A percentile compares a stretch with the other conserved stretches of the same genome.
Evolutionary conservation across 2,329 filamentous ascomycete species (phyloP).

Genomic region (Knoxdaviesia capensis): DNA sequence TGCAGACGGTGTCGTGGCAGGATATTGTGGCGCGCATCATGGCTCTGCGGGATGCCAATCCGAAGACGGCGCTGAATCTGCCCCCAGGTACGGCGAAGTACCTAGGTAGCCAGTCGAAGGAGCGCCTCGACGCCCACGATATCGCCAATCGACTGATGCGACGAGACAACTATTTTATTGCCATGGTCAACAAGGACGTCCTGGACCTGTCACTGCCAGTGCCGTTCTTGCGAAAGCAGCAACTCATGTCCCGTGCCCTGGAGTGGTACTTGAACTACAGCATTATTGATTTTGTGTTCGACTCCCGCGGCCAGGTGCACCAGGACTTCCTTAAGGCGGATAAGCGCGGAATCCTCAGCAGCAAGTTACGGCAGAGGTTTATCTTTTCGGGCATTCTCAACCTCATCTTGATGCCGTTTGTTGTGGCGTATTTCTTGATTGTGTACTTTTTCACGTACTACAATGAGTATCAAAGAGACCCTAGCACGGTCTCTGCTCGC

Average conservation of each 20-base stretch:
- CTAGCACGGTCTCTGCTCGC: constrained; percentile 65
- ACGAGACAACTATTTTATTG: constrained; percentile 90
- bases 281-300: constrained; percentile 86
- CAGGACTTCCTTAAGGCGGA: constrained; percentile 71
- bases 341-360: constrained; percentile 58
- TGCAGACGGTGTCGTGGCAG: constrained; percentile 90
- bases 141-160: constrained; percentile 96
- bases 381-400: constrained; percentile 72
- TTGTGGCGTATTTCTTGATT: constrained; percentile 69
- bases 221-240: constrained; percentile 59
- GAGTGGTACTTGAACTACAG: constrained; percentile 85
- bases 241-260: constrained; percentile 73
- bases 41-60: constrained; percentile 64
- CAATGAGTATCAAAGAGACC: constrained; percentile 92
- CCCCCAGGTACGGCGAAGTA: constrained; percentile 30
- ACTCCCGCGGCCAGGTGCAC: constrained; percentile 69
- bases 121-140: constrained; percentile 86
- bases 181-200: constrained; percentile 92
- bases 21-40: constrained; percentile 74
- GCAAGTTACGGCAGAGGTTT: constrained; percentile 58
- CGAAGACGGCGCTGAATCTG: constrained; percentile 48
- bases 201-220: constrained; percentile 71
- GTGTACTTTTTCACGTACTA: constrained; percentile 93
- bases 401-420: constrained; percentile 67
- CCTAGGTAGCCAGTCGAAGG: constrained; percentile 72